Base-by-base conservation (phyloP, 2,329 filamentous ascomycete species). In the Xylariaceae sp. region DNA sequence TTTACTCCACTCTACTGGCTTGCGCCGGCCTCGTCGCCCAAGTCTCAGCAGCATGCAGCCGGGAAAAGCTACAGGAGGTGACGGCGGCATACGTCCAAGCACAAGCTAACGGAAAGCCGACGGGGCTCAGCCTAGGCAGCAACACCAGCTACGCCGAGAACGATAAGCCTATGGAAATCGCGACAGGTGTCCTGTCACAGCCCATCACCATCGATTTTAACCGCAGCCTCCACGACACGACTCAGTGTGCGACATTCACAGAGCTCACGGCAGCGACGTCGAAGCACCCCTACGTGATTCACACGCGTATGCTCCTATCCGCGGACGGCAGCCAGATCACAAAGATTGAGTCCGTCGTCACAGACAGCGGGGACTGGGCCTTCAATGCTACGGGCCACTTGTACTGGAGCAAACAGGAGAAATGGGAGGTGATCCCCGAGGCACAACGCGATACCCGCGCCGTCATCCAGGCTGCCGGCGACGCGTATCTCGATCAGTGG, bases 201-300 rank as follows among this genome's bases (percentile, higher is more conserved):
- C 60, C 69, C 6, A 64, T 76, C 26, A 66, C 61, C 21, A 66
- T 75, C 47, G 73, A 74, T 56, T 69, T 73, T 62, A 67, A 69
- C 57, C 72, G 71, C 56, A 75, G 70, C 55, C 69, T 71, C 43
- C 62, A 70, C 58, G 74, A 76, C 68, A 66, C 67, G 4, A 67
- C 67, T 5, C 61, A 62, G 34, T 76, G 74, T 63, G 73, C 75
- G n/a, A 75, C 77, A 19, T 75, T 75, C 57, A 76, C 78, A 9
- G 75, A 78, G 61, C 68, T 79, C 47, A 69, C 75, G 46, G 65
- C 67, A n/a, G 66, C 70, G 3, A 65, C 67, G 14, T 61, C 67
- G n/a, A 50, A 59, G 6, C 67, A 70, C 23, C 73, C 73, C 3
- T 74, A 72, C 50, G 73, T 71, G 1, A 72, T 70, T 56, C 59